Base-by-base conservation (phyloP, 805 yeast species). In the Ogataea ganodermae region DNA sequence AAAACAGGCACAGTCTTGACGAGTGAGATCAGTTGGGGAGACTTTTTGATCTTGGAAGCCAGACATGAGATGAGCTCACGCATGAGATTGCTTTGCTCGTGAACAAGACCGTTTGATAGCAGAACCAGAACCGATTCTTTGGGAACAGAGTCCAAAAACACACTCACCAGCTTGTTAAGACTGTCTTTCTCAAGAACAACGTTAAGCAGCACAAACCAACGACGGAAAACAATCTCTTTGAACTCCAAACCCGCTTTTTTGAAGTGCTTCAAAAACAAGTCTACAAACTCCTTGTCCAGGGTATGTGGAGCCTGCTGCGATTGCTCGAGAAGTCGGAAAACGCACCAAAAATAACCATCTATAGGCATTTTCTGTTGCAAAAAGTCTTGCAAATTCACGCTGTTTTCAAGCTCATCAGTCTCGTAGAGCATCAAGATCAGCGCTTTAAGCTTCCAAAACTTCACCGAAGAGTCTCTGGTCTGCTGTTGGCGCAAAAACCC, bases 171-270 rank as follows among this genome's bases (percentile, higher is more conserved):
- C 2, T 28, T 3, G 1, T 54, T 37, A 4, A 77, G 54, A 5
- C 69, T 61, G 0, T 63, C 58, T 12, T 36, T 36, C 7, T 56
- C 62, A 32, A 53, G 76, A 70, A 38, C 65, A 52, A 5, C 48
- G 39, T 54, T 78, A 69, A 33, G 74, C 45, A 84, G 49, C 0
- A 83, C 75, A 32, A 74, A 57, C 89, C 89, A 85, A 56, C 88
- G 76, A 8, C 57, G 52, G 43, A 82, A 71, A 0, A 72, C 44
- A 12, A 58, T 45, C 28, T 48, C 23, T 7, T 68, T 45, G 42
- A 62, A 50, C 1, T 45, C 44, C 1, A 18, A 5, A 1, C 45
- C 16, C 2, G 60, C 38, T 6, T 42, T 50, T 14, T 50, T 41
- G 12, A 66, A 55, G 45, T 52, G 65, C 5, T 49, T 42, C n/a